Conservation (phyloP, 148 eudicot genomes). For the Rhododendron griersonianum region DNA sequence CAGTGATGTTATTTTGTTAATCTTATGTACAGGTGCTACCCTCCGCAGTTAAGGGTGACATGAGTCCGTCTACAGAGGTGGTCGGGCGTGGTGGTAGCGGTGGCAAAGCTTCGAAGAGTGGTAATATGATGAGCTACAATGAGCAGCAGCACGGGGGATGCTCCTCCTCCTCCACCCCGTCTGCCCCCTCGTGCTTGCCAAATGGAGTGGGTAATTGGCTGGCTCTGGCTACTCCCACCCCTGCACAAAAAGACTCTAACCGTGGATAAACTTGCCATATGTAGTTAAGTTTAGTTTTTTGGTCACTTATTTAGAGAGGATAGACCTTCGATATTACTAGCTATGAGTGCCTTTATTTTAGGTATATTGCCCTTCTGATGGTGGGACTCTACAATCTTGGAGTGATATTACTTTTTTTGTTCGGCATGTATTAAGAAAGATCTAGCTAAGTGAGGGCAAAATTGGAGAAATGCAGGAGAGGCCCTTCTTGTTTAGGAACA, state of each 20-base stretch:
- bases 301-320: not conserved
- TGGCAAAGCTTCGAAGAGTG: not conserved
- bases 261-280: conserved; percentile 6
- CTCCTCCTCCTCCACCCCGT: not conserved
- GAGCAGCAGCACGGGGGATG: conserved; percentile 4
- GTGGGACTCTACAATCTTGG: not conserved
- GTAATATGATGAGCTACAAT: not conserved
- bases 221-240: conserved; percentile 28
- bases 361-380: not conserved
- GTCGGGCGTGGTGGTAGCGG: not conserved
- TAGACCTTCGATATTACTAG: not conserved
- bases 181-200: not conserved
- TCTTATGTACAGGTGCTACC: not conserved
- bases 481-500: not conserved
- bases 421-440: not conserved
- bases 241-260: conserved; percentile 5
- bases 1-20: not conserved
- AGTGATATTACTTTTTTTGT: not conserved
- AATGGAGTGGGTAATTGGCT: conserved; percentile 20
- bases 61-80: not conserved
- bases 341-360: not conserved
- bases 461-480: not conserved
- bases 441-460: not conserved
- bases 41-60: not conserved
- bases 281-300: not conserved